Evolutionary conservation across 2,329 filamentous ascomycete genomes (phyloP).

Genomic region (Colletotrichum aenigma): DNA sequence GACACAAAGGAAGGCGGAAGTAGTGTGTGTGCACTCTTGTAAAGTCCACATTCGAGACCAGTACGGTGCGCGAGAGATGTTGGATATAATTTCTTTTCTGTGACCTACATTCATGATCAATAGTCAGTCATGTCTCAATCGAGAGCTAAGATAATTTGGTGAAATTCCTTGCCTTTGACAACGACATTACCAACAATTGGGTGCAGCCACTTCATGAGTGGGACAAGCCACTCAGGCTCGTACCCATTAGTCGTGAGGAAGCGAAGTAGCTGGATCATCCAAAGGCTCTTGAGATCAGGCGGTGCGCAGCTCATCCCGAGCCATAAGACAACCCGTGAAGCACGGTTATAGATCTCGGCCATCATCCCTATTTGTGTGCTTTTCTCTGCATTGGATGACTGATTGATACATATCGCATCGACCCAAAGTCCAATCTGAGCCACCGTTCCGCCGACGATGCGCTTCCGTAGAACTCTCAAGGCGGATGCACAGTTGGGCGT

Average conservation of each 20-base stretch:
- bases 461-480: background rate
- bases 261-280: background rate
- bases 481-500: background rate
- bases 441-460: background rate
- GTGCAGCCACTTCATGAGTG: background rate
- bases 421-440: background rate
- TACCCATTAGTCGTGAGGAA: background rate
- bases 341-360: background rate
- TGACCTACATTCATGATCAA: background rate
- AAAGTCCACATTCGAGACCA: background rate
- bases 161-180: background rate
- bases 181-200: background rate
- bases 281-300: background rate
- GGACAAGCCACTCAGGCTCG: background rate
- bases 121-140: background rate
- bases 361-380: background rate
- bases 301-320: background rate
- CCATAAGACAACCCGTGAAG: background rate
- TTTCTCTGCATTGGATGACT: background rate
- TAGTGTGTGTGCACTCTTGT: background rate
- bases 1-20: background rate
- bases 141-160: background rate
- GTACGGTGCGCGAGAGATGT: background rate
- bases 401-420: background rate
- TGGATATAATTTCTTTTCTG: background rate